Base-by-base conservation (phyloP, 169 alveolate species). In the Eimeria praecox region DNA sequence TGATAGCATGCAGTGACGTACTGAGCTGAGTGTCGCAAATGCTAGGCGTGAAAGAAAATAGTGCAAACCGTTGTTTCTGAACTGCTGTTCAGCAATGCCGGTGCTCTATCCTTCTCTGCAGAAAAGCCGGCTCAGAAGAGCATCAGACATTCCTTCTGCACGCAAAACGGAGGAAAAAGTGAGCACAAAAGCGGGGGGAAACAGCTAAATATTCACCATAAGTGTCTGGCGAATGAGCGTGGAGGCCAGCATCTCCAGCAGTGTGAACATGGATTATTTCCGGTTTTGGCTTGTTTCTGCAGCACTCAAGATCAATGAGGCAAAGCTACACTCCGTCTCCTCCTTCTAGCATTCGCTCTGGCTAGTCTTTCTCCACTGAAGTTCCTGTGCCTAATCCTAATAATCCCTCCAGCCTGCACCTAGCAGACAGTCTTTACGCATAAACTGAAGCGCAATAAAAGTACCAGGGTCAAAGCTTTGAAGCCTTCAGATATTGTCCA, bases 351-450 rank as follows among this genome's bases (percentile, higher is more conserved):
- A 64, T 30, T n/a, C 78, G 83, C 94, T 87, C 94, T 87, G 94
- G 94, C 83, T 75, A 87, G 94, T 87, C 82, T n/a, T 54, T 83
- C 77, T 87, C 12, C 80, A 87, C 92, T 33, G 78, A 62, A n/a
- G 16, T 38, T 85, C 54, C 92, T 16, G 24, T 59, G 92, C 59
- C 38, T 33, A 46, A 42, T 18, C 52, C 30, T 73, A 18, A 49
- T 18, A 27, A 24, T 9, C 89, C 69, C 64, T 69, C 24, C 27
- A n/a, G n/a, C n/a, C 9, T 44, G 30, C 89, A 3, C 40, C 22
- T 44, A 3, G 27, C 33, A 14, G 4, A 16, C 52, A 6, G 38
- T 2, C 54, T 38, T 73, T 1, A 35, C 33, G 83, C 52, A 73
- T 73, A 35, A 20, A 16, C 83, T 73, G 14, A n/a, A n/a, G n/a